Conservation (phyloP, 345 rosid species). For the Brassica cretica region DNA sequence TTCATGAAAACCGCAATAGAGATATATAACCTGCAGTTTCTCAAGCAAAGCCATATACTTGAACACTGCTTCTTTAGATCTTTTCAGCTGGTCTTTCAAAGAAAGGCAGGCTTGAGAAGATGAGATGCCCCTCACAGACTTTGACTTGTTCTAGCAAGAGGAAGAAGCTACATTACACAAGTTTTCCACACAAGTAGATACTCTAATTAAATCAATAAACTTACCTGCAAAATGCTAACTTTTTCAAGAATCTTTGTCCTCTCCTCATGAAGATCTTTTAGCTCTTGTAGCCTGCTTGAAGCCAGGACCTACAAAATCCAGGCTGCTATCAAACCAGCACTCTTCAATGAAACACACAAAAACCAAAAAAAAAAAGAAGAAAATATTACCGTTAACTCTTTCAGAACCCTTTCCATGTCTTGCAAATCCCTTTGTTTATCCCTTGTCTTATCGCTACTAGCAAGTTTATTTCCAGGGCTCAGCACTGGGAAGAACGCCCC, state of each 20-base stretch:
- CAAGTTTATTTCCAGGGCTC: constrained; percentile 63
- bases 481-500: constrained; percentile 76
- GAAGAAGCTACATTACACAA: constrained; percentile 31
- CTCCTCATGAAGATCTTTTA: constrained; percentile 72
- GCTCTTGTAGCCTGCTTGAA: constrained; percentile 61
- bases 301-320: constrained; percentile 65
- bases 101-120: constrained; percentile 65
- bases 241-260: constrained; percentile 66
- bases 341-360: constrained; percentile 11
- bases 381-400: constrained; percentile 61
- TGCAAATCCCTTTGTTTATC: constrained; percentile 75
- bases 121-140: constrained; percentile 64
- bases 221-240: constrained; percentile 68
- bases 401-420: constrained; percentile 73
- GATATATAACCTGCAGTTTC: constrained; percentile 96
- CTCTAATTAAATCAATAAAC: constrained; percentile 15
- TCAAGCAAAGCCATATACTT: constrained; percentile 70
- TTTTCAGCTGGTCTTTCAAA: constrained; percentile 72
- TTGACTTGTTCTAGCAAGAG: constrained; percentile 56
- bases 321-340: constrained; percentile 28
- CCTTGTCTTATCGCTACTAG: constrained; percentile 55
- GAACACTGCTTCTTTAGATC: constrained; percentile 66
- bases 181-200: constrained; percentile 10
- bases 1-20: constrained; percentile 52
- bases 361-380: constrained; percentile 14